Evolutionary conservation across 345 rosid species (phyloP), one percentile per base, ranked within the genome.

Genomic region (Euphorbia peplus): DNA sequence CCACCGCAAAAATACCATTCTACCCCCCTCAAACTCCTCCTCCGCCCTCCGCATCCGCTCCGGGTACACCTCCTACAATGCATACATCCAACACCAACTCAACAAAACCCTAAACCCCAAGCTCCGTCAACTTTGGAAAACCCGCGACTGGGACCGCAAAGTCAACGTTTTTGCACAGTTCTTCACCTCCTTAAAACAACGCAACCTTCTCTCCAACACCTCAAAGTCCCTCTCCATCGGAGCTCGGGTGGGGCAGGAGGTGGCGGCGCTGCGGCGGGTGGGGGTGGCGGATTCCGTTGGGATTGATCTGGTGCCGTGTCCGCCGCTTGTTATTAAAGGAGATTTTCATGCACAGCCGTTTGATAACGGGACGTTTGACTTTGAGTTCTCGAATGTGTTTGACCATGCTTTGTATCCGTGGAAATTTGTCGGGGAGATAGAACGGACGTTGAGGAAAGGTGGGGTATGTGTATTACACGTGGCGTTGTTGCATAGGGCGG

Each of bases 141-240:
- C 84, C 5, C 79, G 84, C 53, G 84, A 81, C 53, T 81, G 81
- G 81, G 75, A 81, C 56, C 84, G 81, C 41, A 81, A 81, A 60
- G 79, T 81, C 21, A 52, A 21, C 0, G 79, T 75, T 53, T 81
- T 81, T 52, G 32, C 84, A 28, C 15, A 26, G 1, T 77, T 81
- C 65, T 81, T 81, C 50, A 32, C 29, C 1, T 57, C 76, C 16
- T 61, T 81, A 11, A 71, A 77, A 60, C 75, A 30, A 41, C 37
- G 73, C 14, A 26, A 30, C 44, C 71, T 81, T 55, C 19, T 81
- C 6, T 68, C 53, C 18, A 74, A 77, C 58, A 4, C 54, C 11
- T 77, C 84, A 5, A 72, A 72, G 50, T 72, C 78, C 1, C 55
- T 81, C 2, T 81, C 84, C 30, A 73, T 81, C 53, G 84, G 84